phyloP scores from a whole-genome alignment of 306 rosid genomes.

The Rosa chinensis region DNA sequence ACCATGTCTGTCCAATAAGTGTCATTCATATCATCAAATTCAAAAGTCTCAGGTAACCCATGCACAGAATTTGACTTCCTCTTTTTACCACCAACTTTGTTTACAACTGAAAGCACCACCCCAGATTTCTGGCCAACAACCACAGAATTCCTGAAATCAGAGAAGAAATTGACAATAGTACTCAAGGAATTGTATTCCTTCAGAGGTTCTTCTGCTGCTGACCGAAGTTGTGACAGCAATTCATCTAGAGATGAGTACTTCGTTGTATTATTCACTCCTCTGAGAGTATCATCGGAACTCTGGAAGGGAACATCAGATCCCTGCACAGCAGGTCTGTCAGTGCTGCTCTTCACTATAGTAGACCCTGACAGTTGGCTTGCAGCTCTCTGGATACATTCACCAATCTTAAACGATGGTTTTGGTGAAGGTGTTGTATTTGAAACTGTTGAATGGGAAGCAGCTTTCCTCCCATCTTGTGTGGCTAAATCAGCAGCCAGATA shows the following conservation, averaged over 20 bases:
- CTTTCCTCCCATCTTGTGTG: constrained; percentile 58
- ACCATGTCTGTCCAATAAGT: constrained; percentile 96
- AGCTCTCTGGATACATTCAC: constrained; percentile 89
- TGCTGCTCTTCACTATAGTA: constrained; percentile 47
- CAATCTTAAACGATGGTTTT: constrained; percentile 77
- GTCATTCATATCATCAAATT: constrained; percentile 94
- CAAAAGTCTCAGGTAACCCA: constrained; percentile 72
- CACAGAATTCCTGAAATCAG: constrained; percentile 77
- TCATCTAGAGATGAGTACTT: constrained; percentile 67
- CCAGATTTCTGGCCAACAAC: constrained; percentile 38
- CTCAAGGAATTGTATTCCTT: constrained; percentile 42
- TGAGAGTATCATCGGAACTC: constrained; percentile 49
- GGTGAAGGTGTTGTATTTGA: constrained; percentile 36
- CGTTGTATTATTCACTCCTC: constrained; percentile 36
- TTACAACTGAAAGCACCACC: constrained; percentile 34
- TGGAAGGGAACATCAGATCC: constrained; percentile 41
- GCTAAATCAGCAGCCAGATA: constrained; percentile 45
- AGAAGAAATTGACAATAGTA: constrained; percentile 65
- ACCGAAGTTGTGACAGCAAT: constrained; percentile 66
- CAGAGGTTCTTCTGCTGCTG: constrained; percentile 65
- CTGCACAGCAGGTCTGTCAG: constrained; percentile 48
- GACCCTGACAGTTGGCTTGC: constrained; percentile 89
- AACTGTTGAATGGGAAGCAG: constrained; percentile 52
- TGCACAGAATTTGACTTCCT: constrained; percentile 36
- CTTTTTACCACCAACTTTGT: constrained; percentile 60